Percentiles rank a stretch among this genome's conserved stretches.
These are phyloP conservation scores for Amyloporia xantha DNA, from an alignment of 768 basidiomycete species.

Conservation along the genomic window DNA sequence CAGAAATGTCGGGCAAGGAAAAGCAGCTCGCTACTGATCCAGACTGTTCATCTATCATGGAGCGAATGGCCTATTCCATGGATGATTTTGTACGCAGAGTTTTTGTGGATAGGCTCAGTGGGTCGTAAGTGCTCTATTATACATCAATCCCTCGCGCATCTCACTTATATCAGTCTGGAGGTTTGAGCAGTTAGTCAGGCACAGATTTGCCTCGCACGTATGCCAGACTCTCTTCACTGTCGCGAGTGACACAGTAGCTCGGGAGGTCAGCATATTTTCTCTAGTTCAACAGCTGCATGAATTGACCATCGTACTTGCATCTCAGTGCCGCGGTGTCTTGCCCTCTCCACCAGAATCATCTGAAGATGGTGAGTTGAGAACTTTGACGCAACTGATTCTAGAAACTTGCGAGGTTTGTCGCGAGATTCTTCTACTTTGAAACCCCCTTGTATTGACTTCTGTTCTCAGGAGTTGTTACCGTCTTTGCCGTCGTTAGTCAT, in stretches of 20 bases:
- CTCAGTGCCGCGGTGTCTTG: constrained; percentile 48
- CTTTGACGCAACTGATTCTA: constrained; percentile 54
- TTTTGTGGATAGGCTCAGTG: constrained; percentile 78
- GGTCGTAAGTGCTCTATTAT: constrained; percentile 59
- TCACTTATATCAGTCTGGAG: constrained; percentile 28
- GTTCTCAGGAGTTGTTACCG: constrained; percentile 61
- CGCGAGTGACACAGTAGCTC: constrained; percentile 51
- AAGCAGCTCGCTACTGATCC: constrained; percentile 88
- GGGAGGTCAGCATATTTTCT: constrained; percentile 46
- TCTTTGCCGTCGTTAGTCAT: constrained; percentile 58
- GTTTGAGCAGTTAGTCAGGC: constrained; percentile 56
- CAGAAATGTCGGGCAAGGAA: constrained; percentile 84
- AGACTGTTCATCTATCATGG: constrained; percentile 85
- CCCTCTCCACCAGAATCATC: constrained; percentile 39
- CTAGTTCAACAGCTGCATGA: neutral
- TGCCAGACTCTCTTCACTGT: constrained; percentile 83
- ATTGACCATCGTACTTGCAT: neutral
- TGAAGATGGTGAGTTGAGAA: constrained; percentile 59
- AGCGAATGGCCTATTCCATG: constrained; percentile 89
- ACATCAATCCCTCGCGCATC: constrained; percentile 6
- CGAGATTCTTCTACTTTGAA: neutral
- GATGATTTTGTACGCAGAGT: constrained; percentile 94
- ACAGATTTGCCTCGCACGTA: constrained; percentile 94
- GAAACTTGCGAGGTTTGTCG: constrained; percentile 56
- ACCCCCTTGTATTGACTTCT: neutral